Base-by-base conservation (phyloP, 345 rosid genomes). In the Iberis pinnata region DNA sequence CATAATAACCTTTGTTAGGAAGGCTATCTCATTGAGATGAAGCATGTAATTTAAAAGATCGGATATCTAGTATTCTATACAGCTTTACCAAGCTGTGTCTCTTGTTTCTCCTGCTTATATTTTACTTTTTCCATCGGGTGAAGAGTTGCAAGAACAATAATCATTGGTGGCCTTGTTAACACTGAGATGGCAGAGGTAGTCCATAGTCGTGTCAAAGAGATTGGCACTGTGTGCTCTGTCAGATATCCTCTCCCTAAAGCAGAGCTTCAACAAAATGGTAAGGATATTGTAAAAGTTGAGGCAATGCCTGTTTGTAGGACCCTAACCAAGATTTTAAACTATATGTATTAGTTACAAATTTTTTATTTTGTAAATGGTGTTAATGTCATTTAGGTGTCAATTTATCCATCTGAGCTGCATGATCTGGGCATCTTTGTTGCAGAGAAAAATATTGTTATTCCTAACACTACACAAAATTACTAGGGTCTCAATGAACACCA, bases 91-190 rank as follows among this genome's bases (percentile, higher is more conserved):
- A n/a, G n/a, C n/a, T n/a, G n/a, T n/a, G n/a, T n/a, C n/a, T n/a
- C n/a, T n/a, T n/a, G n/a, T n/a, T n/a, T n/a, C n/a, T n/a, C n/a
- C n/a, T n/a, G 40, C 13, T 18, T 40, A 26, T 31, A 26, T 26
- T 1, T 47, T 11, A 32, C 36, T 6, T 53, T 60, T 42, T 54
- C 36, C 9, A 3, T 18, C 25, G 55, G 56, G 42, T 58, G 49
- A 54, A 92, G 98, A 88, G 82, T 85, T 71, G 93, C 95, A 12
- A 81, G 95, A 78, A 92, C 86, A 61, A 83, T 92, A 14, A 72
- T 88, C 72, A 74, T 85, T 70, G 98, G 98, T 58, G 88, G 95
- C 49, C 88, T 87, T 76, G 61, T 60, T 47, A 61, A 74, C 75
- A 70, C 74, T 65, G 77, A 76, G 69, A 75, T 83, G 86, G 93